Evolutionary conservation across 1,284 basidiomycete species (phyloP).

Genomic region (Rhodotorula sp.): DNA sequence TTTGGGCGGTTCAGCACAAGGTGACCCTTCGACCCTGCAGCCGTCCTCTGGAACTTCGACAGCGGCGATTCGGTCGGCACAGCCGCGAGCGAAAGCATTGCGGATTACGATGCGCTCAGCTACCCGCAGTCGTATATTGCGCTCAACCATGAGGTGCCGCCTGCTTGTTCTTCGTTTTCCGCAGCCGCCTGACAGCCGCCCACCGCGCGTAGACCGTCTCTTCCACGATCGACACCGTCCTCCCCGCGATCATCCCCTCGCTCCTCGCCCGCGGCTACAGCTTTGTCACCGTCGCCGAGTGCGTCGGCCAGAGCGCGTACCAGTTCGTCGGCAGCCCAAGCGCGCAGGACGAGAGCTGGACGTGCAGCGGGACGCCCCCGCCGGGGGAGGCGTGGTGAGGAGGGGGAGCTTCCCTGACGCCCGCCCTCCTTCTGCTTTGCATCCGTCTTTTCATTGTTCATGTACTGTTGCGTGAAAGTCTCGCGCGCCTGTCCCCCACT

Average conservation of each 20-base stretch:
- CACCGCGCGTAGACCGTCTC: conserved; percentile 22
- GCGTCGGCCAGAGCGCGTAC: conserved; percentile 42
- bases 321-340: conserved; percentile 38
- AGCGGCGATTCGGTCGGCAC: conserved; percentile 34
- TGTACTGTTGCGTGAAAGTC: no score
- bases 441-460: no score
- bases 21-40: not conserved
- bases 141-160: conserved; percentile 42
- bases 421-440: no score
- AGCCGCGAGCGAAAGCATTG: conserved; percentile 13
- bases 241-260: conserved; percentile 36
- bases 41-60: conserved; percentile 45
- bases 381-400: not conserved
- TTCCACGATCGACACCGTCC: conserved; percentile 29
- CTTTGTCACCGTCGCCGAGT: conserved; percentile 40
- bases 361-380: conserved; percentile 20
- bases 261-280: conserved; percentile 38
- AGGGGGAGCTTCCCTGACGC: no score
- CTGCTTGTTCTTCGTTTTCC: no score
- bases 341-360: conserved; percentile 38
- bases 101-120: conserved; percentile 24
- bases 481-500: no score
- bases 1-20: not conserved
- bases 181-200: not conserved
- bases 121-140: conserved; percentile 26